Conservation (phyloP, 2,329 filamentous ascomycete genomes). For the Cordyceps sp. region DNA sequence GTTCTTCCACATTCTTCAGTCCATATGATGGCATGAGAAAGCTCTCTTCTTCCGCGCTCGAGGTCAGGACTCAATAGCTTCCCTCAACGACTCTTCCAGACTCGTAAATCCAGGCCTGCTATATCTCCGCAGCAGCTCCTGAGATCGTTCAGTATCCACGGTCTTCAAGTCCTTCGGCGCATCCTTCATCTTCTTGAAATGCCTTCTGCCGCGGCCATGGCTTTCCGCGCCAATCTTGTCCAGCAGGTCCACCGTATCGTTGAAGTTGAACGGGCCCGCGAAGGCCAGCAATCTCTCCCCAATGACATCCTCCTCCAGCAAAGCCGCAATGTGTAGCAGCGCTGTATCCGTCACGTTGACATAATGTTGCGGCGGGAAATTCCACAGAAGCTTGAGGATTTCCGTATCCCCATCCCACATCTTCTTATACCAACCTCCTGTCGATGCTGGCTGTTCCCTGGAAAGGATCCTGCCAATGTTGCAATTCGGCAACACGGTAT, state of each 20-base stretch:
- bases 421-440: neutral
- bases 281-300: conserved; percentile 10
- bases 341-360: conserved; percentile 9
- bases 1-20: too few species aligned
- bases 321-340: conserved; percentile 9
- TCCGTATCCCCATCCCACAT: neutral
- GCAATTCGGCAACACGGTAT: conserved; percentile 10
- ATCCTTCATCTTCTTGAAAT: neutral
- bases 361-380: conserved; percentile 3
- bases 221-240: neutral
- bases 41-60: too few species aligned
- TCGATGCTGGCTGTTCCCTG: neutral
- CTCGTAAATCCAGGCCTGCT: neutral
- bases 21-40: too few species aligned
- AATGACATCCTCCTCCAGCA: conserved; percentile 7
- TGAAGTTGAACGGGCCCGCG: conserved; percentile 6
- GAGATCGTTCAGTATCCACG: neutral
- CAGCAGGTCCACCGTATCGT: conserved; percentile 1
- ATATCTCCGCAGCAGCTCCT: conserved; percentile 1
- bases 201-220: neutral
- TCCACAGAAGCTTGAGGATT: neutral
- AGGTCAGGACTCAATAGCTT: neutral
- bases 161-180: neutral
- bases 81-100: neutral
- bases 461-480: neutral